Conservation (phyloP, 352 stramenopile species). For the Phytophthora podocarpi region DNA sequence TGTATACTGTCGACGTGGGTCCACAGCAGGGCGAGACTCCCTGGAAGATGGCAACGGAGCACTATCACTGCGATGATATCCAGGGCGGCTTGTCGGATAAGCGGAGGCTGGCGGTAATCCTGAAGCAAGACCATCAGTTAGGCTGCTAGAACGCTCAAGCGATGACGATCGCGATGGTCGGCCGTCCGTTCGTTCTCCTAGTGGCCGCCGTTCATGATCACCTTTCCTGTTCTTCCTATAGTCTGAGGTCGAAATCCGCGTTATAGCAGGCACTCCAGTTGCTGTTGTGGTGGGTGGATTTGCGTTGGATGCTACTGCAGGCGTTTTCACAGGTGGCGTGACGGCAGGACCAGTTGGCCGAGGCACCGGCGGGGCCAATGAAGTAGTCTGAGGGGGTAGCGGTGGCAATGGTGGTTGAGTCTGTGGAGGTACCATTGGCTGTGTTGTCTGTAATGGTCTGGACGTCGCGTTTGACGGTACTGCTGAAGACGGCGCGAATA, state of each 20-base stretch:
- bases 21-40: conserved; percentile 7
- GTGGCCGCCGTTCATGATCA: conserved; percentile 2
- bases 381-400: conserved; percentile 1
- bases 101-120: neutral
- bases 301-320: neutral
- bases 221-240: conserved; percentile 31
- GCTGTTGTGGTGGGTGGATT: neutral
- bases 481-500: neutral
- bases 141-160: conserved; percentile 23
- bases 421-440: neutral
- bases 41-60: conserved; percentile 21
- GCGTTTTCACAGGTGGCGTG: conserved; percentile 2
- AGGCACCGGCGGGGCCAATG: neutral
- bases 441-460: conserved; percentile 4
- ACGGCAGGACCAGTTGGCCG: conserved; percentile 1
- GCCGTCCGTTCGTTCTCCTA: neutral
- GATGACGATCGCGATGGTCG: conserved; percentile 18
- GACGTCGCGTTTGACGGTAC: neutral
- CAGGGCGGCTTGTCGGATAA: neutral
- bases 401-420: conserved; percentile 10
- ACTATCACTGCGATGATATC: conserved; percentile 28
- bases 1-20: conserved; percentile 13
- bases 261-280: conserved; percentile 1
- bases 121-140: conserved; percentile 6
- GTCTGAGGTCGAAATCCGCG: conserved; percentile 35